These are phyloP conservation scores for Aspergillus panamensis DNA, from an alignment of 495 filamentous ascomycete species.

Conservation along the genomic window DNA sequence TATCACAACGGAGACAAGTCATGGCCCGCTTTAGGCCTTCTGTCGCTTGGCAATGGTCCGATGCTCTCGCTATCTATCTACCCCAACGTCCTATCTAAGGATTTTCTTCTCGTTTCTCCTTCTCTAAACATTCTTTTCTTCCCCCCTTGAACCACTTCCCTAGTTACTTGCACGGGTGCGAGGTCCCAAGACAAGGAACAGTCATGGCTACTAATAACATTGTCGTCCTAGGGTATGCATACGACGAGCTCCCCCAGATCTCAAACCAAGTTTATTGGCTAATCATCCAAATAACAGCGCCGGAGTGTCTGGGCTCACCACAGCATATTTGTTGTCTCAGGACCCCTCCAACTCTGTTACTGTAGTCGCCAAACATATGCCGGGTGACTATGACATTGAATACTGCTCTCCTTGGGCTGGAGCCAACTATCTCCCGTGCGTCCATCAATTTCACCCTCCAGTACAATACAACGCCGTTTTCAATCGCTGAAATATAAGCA, in stretches of 20 bases:
- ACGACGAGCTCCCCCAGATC: slow-evolving; percentile 1
- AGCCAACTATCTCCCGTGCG: slow-evolving; percentile 85
- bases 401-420: slow-evolving; percentile 96
- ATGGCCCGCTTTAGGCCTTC: background rate
- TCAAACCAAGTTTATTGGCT: background rate
- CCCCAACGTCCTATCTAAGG: background rate
- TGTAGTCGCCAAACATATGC: slow-evolving; percentile 93
- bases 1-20: background rate
- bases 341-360: slow-evolving; percentile 68
- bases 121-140: background rate
- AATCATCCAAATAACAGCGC: slow-evolving; percentile 52
- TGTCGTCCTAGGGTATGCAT: slow-evolving; percentile 59
- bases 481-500: slow-evolving; percentile 17
- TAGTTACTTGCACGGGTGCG: background rate
- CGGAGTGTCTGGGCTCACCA: slow-evolving; percentile 89
- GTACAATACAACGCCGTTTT: too few species aligned
- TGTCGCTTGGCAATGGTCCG: too few species aligned
- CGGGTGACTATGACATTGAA: slow-evolving; percentile 95
- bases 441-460: slow-evolving; percentile 2
- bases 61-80: background rate
- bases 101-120: background rate
- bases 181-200: background rate
- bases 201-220: slow-evolving; percentile 49
- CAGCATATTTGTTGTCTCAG: slow-evolving; percentile 75
- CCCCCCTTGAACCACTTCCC: background rate